phyloP scores from a whole-genome alignment of 768 basidiomycete species.

The Mrakia frigida region DNA sequence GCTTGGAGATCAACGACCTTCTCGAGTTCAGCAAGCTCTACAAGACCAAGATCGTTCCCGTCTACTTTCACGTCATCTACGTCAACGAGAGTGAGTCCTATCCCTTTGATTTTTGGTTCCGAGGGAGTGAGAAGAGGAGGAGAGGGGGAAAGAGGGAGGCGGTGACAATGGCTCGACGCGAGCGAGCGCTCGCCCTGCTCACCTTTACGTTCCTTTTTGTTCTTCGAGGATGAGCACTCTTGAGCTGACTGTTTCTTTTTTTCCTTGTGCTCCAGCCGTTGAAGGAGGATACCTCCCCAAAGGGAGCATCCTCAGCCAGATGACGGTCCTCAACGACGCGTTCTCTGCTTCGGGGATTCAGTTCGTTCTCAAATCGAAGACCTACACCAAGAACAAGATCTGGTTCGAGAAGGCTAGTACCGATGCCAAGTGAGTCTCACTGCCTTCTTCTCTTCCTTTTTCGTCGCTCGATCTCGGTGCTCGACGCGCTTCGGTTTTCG shows the following conservation, averaged over 20 bases:
- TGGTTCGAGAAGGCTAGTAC: neutral
- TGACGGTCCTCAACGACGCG: neutral
- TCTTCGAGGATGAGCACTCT: too few relatives aligned
- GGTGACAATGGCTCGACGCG: too few relatives aligned
- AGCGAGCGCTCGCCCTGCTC: too few relatives aligned
- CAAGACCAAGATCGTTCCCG: neutral
- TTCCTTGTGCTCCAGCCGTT: neutral
- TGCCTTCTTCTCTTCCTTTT: neutral
- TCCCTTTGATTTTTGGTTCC: neutral
- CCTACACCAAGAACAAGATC: neutral
- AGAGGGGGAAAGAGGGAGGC: neutral
- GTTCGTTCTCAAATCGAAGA: neutral
- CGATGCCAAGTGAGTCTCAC: neutral
- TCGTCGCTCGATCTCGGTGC: neutral
- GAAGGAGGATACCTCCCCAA: neutral
- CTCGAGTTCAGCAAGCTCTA: neutral
- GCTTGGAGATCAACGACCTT: neutral
- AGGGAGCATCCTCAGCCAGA: neutral
- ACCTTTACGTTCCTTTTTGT: too few relatives aligned
- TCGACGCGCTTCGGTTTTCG: neutral
- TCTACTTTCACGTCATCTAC: conserved; percentile 5
- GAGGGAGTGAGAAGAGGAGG: neutral
- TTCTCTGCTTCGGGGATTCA: neutral
- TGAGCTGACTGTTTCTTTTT: neutral
- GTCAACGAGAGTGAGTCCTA: neutral